phyloP scores from a whole-genome alignment of 148 eudicot genomes.

The Vaccinium myrtillus region DNA sequence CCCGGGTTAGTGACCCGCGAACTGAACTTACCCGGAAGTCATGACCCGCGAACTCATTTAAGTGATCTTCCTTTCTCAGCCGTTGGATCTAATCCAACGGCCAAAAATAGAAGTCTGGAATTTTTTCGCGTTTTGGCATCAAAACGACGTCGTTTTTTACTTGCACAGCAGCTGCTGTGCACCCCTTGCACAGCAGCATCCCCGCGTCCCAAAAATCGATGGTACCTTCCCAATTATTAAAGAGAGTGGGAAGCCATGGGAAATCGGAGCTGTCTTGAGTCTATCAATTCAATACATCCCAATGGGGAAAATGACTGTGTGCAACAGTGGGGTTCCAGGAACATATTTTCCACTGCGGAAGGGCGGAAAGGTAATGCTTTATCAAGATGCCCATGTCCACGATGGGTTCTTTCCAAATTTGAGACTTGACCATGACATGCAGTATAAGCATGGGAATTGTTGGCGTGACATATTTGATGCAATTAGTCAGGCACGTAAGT shows the following conservation, averaged over 20 bases:
- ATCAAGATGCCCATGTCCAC: slow-evolving; percentile 85
- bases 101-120: too few species aligned
- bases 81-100: too few species aligned
- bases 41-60: too few species aligned
- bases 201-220: slow-evolving; percentile 24
- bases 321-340: slow-evolving; percentile 64
- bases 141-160: too few species aligned
- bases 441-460: slow-evolving; percentile 66
- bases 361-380: slow-evolving; percentile 76
- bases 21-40: too few species aligned
- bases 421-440: slow-evolving; percentile 47
- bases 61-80: too few species aligned
- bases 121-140: too few species aligned
- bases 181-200: too few species aligned
- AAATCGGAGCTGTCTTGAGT: slow-evolving; percentile 53
- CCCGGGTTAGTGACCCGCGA: too few species aligned
- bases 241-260: slow-evolving; percentile 45
- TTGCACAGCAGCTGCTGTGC: too few species aligned
- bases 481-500: slow-evolving; percentile 60
- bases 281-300: slow-evolving; percentile 66
- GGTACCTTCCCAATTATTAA: slow-evolving; percentile 61
- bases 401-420: slow-evolving; percentile 63
- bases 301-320: slow-evolving; percentile 43
- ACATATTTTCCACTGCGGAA: slow-evolving; percentile 80
- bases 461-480: slow-evolving; percentile 83